phyloP scores from a whole-genome alignment of 116 monocot species.

The Trichopus zeylanicus region DNA sequence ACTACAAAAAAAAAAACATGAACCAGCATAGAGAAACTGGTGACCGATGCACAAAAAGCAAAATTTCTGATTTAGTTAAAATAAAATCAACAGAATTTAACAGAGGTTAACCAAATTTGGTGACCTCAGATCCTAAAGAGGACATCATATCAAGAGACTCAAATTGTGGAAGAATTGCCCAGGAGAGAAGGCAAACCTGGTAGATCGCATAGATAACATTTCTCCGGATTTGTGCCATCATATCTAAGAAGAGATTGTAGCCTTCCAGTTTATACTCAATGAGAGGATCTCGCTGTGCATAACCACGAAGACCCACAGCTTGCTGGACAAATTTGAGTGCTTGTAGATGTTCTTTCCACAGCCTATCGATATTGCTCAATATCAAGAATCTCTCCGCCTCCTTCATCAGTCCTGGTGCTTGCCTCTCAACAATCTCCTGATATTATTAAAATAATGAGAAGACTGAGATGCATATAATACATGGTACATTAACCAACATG shows the following conservation, averaged over 20 bases:
- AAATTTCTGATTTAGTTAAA: not conserved
- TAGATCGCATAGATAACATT: slow-evolving; percentile 95
- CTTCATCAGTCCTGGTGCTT: slow-evolving; percentile 87
- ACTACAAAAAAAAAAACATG: slow-evolving; percentile 28
- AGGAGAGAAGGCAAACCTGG: slow-evolving; percentile 45
- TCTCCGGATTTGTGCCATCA: slow-evolving; percentile 96
- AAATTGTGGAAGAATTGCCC: not conserved
- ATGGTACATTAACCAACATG: too few relatives aligned
- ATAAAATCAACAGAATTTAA: too few relatives aligned
- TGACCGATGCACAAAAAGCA: not conserved
- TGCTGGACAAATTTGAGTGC: slow-evolving; percentile 93
- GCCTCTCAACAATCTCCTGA: slow-evolving; percentile 88
- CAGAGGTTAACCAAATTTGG: too few relatives aligned
- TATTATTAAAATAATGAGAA: slow-evolving; percentile 1
- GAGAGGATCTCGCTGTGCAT: slow-evolving; percentile 91
- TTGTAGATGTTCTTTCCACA: slow-evolving; percentile 97
- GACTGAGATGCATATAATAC: too few relatives aligned
- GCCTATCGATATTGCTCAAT: slow-evolving; percentile 85
- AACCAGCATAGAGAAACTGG: not conserved
- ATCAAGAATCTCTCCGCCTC: slow-evolving; percentile 88
- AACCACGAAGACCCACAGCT: slow-evolving; percentile 85
- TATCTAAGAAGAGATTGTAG: slow-evolving; percentile 91
- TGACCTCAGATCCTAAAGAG: not conserved
- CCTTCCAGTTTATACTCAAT: slow-evolving; percentile 98
- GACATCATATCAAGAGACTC: not conserved